Evolutionary conservation across 225 moss, liverwort and hornwort genomes (phyloP).

Genomic region (Polytrichum formosum): DNA sequence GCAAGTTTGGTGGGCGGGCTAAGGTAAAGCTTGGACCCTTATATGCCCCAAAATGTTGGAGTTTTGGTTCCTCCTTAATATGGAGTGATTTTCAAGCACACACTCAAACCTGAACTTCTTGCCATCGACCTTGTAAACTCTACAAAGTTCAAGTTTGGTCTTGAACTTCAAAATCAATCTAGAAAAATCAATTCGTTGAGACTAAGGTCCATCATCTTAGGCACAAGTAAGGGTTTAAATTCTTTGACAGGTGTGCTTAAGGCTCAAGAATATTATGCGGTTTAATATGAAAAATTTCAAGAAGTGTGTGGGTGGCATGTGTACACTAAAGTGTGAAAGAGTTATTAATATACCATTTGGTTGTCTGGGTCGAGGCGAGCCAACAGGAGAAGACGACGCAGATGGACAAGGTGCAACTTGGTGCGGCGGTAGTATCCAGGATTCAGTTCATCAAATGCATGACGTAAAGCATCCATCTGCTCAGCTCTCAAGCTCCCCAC

Average conservation of each 20-base stretch:
- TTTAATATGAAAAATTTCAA: not conserved
- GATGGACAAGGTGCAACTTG: slow-evolving; percentile 36
- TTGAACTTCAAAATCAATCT: too few relatives aligned
- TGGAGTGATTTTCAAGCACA: too few relatives aligned
- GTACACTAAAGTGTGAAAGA: not conserved
- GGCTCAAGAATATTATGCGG: not conserved
- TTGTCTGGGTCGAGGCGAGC: slow-evolving; percentile 49
- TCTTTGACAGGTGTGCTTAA: not conserved
- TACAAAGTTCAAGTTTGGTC: too few relatives aligned
- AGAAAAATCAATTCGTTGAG: too few relatives aligned
- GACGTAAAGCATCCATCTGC: slow-evolving; percentile 55
- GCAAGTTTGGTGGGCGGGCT: too few relatives aligned
- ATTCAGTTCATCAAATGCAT: slow-evolving; percentile 45
- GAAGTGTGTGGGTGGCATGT: too few relatives aligned
- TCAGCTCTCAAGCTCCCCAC: slow-evolving; percentile 39
- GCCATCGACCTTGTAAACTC: too few relatives aligned
- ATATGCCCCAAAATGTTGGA: too few relatives aligned
- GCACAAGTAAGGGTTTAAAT: not conserved
- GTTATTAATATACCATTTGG: slow-evolving; percentile 19
- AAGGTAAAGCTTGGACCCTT: too few relatives aligned
- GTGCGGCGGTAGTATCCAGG: slow-evolving; percentile 43
- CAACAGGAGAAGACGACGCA: slow-evolving; percentile 40
- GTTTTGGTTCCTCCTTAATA: too few relatives aligned
- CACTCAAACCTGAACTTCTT: too few relatives aligned
- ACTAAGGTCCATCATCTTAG: too few relatives aligned